Base-by-base conservation (phyloP, 1,284 basidiomycete genomes). In the Spongiforma sp. region DNA sequence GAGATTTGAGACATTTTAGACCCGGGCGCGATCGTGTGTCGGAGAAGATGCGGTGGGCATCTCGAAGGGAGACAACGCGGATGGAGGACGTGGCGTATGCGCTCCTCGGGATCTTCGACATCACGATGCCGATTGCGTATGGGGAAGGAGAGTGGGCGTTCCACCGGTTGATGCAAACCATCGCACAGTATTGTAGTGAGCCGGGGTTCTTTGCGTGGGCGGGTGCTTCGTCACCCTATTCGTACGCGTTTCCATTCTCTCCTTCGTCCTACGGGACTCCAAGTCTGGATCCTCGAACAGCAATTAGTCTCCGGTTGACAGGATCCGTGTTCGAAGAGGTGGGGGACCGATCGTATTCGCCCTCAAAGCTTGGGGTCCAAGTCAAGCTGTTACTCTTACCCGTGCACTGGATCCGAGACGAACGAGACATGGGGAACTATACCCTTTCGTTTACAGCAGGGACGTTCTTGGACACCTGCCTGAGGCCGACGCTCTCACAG, bases 141-240 rank as follows among this genome's bases (percentile, higher is more conserved):
- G 67, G 67, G 24, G 67, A 68, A 54, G 68, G 65, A 6, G 24
- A 9, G 7, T 67, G 67, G 65, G 68, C 68, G 11, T 68, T 69
- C 34, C 57, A 68, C 36, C 61, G 67, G 24, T 21, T 68, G 50
- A 52, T 67, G 36, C 61, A 61, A 33, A 39, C 46, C 17, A 65
- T 68, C 55, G 48, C 58, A 28, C 68, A 69, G 33, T 62, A 48
- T 26, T 65, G 68, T 24, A 68, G 59, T 15, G 67, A 68, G 8
- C 67, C 67, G 8, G 67, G 67, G n/a, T 69, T 68, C 62, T 68
- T 68, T 34, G 67, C 67, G 17, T 68, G 67, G 68, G 65, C 65
- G 1, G 67, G 67, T 33, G 58, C 64, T 17, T 36, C 59, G 9
- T 68, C 67, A 3, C 65, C 61, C 24, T 70, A 69, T 34, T 68